These are phyloP conservation scores for Dendryphion nanum DNA, from an alignment of 2,329 filamentous ascomycete species.

Conservation along the genomic window DNA sequence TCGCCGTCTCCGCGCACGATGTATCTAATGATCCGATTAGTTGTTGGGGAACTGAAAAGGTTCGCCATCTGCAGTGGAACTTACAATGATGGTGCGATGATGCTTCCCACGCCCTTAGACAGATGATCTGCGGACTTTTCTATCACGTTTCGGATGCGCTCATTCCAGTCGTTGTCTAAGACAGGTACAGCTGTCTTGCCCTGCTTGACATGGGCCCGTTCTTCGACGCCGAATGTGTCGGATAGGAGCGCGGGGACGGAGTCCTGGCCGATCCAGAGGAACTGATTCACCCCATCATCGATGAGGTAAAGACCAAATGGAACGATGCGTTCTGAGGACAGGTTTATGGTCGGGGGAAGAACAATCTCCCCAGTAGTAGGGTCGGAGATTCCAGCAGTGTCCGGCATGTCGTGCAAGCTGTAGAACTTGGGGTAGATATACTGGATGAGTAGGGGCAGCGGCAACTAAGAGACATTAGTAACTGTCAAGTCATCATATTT, in stretches of 20 bases:
- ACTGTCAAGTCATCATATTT: background rate
- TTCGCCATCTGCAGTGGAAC: constrained; percentile 95
- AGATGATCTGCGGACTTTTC: constrained; percentile 90
- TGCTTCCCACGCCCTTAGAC: constrained; percentile 85
- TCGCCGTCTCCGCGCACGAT: constrained; percentile 94
- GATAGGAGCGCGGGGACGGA: constrained; percentile 82
- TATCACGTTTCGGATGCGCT: constrained; percentile 83
- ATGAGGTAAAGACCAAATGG: constrained; percentile 93
- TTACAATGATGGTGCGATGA: constrained; percentile 88
- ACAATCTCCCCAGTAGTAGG: constrained; percentile 83
- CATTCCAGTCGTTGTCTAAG: constrained; percentile 94
- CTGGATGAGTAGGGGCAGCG: constrained; percentile 84
- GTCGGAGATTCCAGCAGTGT: constrained; percentile 83
- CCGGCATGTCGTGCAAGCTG: constrained; percentile 93
- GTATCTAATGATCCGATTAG: constrained; percentile 55
- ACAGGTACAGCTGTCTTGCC: constrained; percentile 87
- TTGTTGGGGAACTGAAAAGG: constrained; percentile 47
- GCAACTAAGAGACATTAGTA: constrained; percentile 49
- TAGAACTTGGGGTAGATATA: constrained; percentile 64
- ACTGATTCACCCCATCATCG: constrained; percentile 96
- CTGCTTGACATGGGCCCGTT: constrained; percentile 80
- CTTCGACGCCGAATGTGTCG: constrained; percentile 87
- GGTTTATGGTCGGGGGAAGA: constrained; percentile 78
- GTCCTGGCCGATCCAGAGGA: constrained; percentile 95
- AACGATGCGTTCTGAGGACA: constrained; percentile 83